Base-by-base conservation (phyloP, 1,139 yeast genomes). In the Geotrichum klebahnii region DNA sequence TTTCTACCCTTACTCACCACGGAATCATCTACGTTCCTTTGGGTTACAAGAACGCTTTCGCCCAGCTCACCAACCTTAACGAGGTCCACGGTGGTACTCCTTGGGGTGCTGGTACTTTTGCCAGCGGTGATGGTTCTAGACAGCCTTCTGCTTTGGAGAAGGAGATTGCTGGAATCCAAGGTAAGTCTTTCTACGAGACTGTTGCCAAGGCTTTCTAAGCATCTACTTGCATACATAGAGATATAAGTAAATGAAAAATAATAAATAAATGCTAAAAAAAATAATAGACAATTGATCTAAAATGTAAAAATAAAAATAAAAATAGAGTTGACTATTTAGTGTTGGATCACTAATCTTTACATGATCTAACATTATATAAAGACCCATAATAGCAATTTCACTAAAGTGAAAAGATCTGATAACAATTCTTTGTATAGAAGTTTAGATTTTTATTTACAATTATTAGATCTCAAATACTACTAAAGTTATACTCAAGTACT, bases 41-140 rank as follows among this genome's bases (percentile, higher is more conserved):
- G 60, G 92, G 92, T 65, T 83, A 79, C 73, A 79, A 78, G 58
- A 69, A 76, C 57, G 74, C 75, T 31, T 80, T 80, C 69, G 73
- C 75, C 37, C 76, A 75, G 58, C 67, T 81, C 58, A 68, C 84
- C 52, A 74, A 75, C 67, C 64, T 83, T 54, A 75, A 73, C 22
- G 86, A 82, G 70, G 76, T 78, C 52, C 89, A 82, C 65, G 92
- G 92, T 67, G 82, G 82, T 58, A 81, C 88, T 48, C 77, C 92
- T 53, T 84, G 88, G 85, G 92, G 92, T 71, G 86, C 92, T 48
- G 90, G 90, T 65, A 71, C 84, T 53, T 74, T 75, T 58, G 86
- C 92, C 35, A 86, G 81, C 61, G 74, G 75, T 50, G 88, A 82
- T 61, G 92, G 92, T 62, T 80, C 86, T 20, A 80, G 90, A 76